Conservation (phyloP, 2,329 filamentous ascomycete species). For the Dactylellina haptotyla region DNA sequence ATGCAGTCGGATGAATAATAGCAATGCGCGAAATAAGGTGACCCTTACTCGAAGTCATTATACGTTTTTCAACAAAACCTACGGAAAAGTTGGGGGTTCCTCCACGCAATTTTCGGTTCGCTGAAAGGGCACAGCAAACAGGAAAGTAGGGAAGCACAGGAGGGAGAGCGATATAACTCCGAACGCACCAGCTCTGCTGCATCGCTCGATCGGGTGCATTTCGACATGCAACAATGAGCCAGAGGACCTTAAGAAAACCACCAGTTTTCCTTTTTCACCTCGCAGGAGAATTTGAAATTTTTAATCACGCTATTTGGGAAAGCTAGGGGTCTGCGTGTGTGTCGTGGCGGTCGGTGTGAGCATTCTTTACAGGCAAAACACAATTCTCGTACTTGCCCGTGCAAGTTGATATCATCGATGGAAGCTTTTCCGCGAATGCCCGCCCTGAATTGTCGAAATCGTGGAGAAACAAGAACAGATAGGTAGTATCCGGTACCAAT, state of each 20-base stretch:
- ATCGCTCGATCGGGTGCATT: conserved; percentile 46
- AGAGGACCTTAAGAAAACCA: background rate
- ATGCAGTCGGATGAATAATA: no score
- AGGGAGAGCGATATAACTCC: conserved; percentile 6
- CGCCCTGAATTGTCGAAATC: conserved; percentile 14
- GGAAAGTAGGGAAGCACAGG: background rate
- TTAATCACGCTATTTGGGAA: conserved; percentile 2
- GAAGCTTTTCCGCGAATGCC: background rate
- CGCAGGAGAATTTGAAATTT: conserved; percentile 39
- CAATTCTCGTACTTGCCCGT: conserved; percentile 8
- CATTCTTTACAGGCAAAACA: conserved; percentile 24
- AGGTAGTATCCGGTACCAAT: no score
- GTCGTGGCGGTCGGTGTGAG: background rate
- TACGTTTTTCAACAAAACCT: no score
- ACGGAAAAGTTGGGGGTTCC: no score
- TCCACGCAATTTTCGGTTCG: no score
- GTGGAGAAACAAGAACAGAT: conserved; percentile 21
- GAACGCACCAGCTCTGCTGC: conserved; percentile 1
- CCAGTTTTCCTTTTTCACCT: background rate
- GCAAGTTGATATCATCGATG: conserved; percentile 42
- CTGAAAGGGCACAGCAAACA: background rate
- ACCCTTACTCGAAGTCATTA: background rate
- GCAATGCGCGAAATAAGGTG: background rate
- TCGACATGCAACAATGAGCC: background rate
- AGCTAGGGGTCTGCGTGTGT: background rate